Evolutionary conservation across 495 filamentous ascomycete species (phyloP).

Genomic region (Podospora pseudocomata): DNA sequence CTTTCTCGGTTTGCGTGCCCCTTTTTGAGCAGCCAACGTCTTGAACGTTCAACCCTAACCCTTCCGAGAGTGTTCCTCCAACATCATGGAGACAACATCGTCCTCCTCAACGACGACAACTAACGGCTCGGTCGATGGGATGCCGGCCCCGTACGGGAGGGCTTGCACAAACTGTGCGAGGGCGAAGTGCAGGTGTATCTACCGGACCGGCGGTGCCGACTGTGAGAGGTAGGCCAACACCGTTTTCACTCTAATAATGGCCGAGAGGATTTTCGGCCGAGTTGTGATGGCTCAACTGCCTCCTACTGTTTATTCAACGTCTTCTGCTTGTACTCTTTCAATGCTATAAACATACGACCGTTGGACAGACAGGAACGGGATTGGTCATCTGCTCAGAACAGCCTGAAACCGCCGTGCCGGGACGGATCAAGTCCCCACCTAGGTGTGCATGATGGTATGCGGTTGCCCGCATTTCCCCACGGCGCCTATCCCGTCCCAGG

Average conservation of each 20-base stretch:
- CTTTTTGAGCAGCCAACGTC: not conserved
- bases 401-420: not conserved
- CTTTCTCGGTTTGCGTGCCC: not conserved
- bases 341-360: not conserved
- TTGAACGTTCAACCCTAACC: not conserved
- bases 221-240: conserved; percentile 47
- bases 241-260: not conserved
- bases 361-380: not conserved
- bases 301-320: not conserved
- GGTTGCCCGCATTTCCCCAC: conserved; percentile 8
- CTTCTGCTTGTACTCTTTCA: too few species aligned
- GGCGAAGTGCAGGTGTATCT: conserved; percentile 56
- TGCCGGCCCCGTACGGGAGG: conserved; percentile 44
- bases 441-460: not conserved
- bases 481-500: conserved; percentile 19
- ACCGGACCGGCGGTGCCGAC: conserved; percentile 29
- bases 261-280: not conserved
- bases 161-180: conserved; percentile 55
- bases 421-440: not conserved
- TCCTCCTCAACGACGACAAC: not conserved
- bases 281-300: not conserved
- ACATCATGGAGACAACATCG: not conserved
- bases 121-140: conserved; percentile 6
- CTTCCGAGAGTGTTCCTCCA: not conserved
- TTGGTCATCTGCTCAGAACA: not conserved